Evolutionary conservation across 1,139 yeast species (phyloP).

Genomic region (Suhomyces coccinellae): DNA sequence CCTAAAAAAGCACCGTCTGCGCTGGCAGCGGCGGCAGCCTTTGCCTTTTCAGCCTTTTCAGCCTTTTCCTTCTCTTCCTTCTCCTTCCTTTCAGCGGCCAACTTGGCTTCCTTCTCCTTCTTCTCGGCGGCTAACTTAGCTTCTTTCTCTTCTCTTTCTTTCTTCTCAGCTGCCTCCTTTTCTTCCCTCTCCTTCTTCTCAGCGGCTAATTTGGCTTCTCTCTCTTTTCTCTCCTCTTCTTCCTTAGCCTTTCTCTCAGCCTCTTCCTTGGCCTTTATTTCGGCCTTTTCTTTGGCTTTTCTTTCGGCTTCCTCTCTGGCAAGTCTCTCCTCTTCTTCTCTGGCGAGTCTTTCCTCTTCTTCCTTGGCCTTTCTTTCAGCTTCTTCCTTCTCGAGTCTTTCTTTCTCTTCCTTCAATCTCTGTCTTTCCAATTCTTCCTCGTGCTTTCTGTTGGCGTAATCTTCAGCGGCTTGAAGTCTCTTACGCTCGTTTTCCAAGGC

Average conservation of each 20-base stretch:
- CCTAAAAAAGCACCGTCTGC: constrained; percentile 6
- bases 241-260: constrained; percentile 23
- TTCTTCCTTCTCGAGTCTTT: constrained; percentile 32
- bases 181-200: constrained; percentile 25
- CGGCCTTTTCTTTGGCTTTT: constrained; percentile 21
- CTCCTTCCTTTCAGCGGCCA: constrained; percentile 13
- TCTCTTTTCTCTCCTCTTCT: constrained; percentile 13
- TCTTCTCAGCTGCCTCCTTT: constrained; percentile 5
- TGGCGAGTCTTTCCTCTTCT: constrained; percentile 22
- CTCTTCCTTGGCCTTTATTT: constrained; percentile 27
- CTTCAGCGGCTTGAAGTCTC: constrained; percentile 49
- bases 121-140: constrained; percentile 17
- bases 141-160: constrained; percentile 14
- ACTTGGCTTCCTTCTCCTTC: constrained; percentile 18
- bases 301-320: constrained; percentile 20
- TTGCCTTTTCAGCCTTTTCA: constrained; percentile 19
- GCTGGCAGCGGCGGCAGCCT: constrained; percentile 1
- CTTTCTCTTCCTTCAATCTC: constrained; percentile 34
- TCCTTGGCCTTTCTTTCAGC: constrained; percentile 26
- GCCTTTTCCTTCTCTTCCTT: constrained; percentile 23
- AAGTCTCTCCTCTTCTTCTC: constrained; percentile 20
- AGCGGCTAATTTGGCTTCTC: constrained; percentile 23
- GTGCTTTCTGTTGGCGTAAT: constrained; percentile 46
- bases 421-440: constrained; percentile 50
- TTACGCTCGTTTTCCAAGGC: constrained; percentile 48